These are phyloP conservation scores for Sapria himalayana DNA, from an alignment of 345 rosid species.

Conservation along the genomic window DNA sequence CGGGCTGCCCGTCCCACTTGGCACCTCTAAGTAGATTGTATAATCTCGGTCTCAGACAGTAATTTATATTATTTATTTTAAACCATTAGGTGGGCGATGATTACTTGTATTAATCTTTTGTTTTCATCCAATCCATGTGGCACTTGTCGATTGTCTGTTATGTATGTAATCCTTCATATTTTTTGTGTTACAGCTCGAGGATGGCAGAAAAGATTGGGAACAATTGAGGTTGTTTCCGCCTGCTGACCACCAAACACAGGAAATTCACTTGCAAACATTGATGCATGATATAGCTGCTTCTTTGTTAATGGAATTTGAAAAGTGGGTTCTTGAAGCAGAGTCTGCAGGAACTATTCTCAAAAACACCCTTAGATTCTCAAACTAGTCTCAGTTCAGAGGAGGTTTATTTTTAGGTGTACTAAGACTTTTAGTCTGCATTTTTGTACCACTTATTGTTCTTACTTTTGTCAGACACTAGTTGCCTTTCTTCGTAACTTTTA, in stretches of 20 bases:
- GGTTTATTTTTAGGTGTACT: slow-evolving; percentile 94
- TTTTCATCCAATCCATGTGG: too few relatives aligned
- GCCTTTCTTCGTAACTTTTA: too few relatives aligned
- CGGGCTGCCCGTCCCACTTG: too few relatives aligned
- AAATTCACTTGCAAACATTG: slow-evolving; percentile 86
- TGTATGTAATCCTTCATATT: too few relatives aligned
- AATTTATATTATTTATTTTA: too few relatives aligned
- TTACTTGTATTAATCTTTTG: too few relatives aligned
- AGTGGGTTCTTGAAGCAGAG: slow-evolving; percentile 80
- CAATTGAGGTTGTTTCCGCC: slow-evolving; percentile 73
- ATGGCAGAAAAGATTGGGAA: slow-evolving; percentile 42
- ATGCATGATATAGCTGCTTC: slow-evolving; percentile 91
- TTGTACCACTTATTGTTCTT: too few relatives aligned
- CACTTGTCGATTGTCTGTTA: too few relatives aligned
- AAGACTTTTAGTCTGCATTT: slow-evolving; percentile 24
- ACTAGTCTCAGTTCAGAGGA: slow-evolving; percentile 97
- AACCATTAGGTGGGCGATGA: too few relatives aligned
- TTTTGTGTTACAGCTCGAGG: slow-evolving; percentile 49
- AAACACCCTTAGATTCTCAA: slow-evolving; percentile 97
- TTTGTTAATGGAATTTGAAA: slow-evolving; percentile 83
- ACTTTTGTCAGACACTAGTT: too few relatives aligned
- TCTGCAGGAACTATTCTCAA: slow-evolving; percentile 83
- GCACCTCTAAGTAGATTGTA: too few relatives aligned
- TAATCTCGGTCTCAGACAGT: too few relatives aligned
- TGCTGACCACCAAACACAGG: slow-evolving; percentile 62